Percentiles rank a stretch among this genome's conserved stretches.
These are phyloP conservation scores for Trichoderma sp. DNA, from an alignment of 2,329 filamentous ascomycete genomes.

Conservation along the genomic window DNA sequence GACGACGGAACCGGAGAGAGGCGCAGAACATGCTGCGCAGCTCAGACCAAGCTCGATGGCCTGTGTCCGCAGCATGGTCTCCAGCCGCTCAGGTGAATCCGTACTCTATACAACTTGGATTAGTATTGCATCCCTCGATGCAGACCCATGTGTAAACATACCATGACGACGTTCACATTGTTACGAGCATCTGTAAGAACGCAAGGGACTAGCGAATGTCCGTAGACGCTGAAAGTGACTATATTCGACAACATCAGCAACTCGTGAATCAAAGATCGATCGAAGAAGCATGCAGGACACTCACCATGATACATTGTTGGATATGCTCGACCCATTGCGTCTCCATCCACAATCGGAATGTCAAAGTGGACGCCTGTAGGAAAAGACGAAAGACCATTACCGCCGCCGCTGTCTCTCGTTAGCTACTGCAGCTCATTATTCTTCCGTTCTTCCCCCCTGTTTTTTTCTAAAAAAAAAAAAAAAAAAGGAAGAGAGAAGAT, in stretches of 20 bases:
- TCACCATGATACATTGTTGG: slow-evolving; percentile 42
- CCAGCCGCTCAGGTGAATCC: slow-evolving; percentile 40
- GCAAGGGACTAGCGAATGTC: slow-evolving; percentile 41
- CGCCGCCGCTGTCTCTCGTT: slow-evolving; percentile 37
- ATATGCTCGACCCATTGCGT: slow-evolving; percentile 44
- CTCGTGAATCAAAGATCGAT: fast-evolving
- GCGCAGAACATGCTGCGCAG: slow-evolving; percentile 40
- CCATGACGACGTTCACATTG: slow-evolving; percentile 40
- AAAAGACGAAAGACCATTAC: slow-evolving; percentile 43
- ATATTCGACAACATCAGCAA: neutral
- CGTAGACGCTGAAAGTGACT: slow-evolving; percentile 45
- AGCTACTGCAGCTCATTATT: slow-evolving; percentile 19
- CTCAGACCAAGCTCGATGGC: slow-evolving; percentile 44
- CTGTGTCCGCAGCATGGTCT: slow-evolving; percentile 40
- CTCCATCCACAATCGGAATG: slow-evolving; percentile 42
- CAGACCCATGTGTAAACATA: slow-evolving; percentile 7
- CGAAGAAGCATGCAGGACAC: neutral
- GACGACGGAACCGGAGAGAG: slow-evolving; percentile 38
- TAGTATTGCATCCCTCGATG: neutral
- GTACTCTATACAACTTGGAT: slow-evolving; percentile 32
- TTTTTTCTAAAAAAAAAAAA: too few species aligned
- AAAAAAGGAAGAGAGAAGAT: too few species aligned
- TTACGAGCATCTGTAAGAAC: slow-evolving; percentile 42
- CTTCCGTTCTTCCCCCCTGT: neutral
- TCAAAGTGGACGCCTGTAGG: slow-evolving; percentile 39